Evolutionary conservation across 805 yeast species (phyloP).

Genomic region (Candida saitoana): DNA sequence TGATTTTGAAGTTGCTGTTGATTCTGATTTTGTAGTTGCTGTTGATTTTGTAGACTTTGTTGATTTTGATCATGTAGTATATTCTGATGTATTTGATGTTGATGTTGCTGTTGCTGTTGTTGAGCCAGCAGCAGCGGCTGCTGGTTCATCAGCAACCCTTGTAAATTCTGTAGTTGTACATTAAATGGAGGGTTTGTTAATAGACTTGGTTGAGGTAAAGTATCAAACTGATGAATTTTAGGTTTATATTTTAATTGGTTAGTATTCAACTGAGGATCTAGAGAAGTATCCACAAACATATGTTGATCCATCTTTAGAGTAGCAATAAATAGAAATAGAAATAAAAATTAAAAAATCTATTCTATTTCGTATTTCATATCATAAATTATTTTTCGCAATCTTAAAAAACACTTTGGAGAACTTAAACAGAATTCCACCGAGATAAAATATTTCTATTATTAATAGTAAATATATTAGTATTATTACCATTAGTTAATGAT

Average conservation of each 20-base stretch:
- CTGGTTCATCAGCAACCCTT: conserved; percentile 12
- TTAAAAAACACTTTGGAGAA: too few species aligned
- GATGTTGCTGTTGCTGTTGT: conserved; percentile 14
- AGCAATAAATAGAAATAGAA: too few species aligned
- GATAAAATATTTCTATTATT: too few species aligned
- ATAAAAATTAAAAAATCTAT: too few species aligned
- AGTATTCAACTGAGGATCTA: conserved; percentile 15
- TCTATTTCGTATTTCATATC: too few species aligned
- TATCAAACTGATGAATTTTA: conserved; percentile 8
- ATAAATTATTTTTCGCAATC: too few species aligned
- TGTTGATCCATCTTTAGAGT: conserved; percentile 14
- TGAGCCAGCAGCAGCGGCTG: conserved; percentile 13
- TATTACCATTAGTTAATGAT: too few species aligned
- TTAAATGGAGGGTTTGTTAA: conserved; percentile 15
- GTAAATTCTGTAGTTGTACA: conserved; percentile 13
- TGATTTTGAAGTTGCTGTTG: conserved; percentile 4
- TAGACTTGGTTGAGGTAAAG: conserved; percentile 9
- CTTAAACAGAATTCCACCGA: too few species aligned
- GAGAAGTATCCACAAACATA: conserved; percentile 15
- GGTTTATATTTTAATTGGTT: conserved; percentile 7
- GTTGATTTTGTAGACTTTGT: background rate
- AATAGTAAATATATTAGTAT: too few species aligned
- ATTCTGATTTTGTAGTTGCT: background rate
- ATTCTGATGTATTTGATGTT: conserved; percentile 3
- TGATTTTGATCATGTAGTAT: conserved; percentile 3